Base-by-base conservation (phyloP, 2,329 filamentous ascomycete genomes). In the Pseudocercospora ulei region DNA sequence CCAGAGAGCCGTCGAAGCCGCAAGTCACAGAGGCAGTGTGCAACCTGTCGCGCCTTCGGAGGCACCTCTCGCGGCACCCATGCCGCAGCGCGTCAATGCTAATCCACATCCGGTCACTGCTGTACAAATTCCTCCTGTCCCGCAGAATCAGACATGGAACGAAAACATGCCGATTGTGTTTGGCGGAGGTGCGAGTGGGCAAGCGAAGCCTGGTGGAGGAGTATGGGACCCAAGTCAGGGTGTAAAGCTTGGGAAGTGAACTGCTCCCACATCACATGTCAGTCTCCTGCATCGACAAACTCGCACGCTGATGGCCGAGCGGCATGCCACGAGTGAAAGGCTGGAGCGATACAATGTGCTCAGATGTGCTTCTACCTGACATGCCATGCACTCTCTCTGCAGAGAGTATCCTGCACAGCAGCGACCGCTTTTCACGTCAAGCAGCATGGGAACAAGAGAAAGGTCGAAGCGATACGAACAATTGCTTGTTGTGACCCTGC, bases 211-310 rank as follows among this genome's bases (percentile, higher is more conserved):
- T 22, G 28, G 23, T 23, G 46, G 14, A 18, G 26, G 22, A 23
- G 45, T 41, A 9, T 56, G 54, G 55, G 55, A 57, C 46, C 49
- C 54, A 7, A 52, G 41, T 35, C 47, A 49, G 30, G 54, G 53
- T 3, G 35, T 58, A 24, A 46, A 50, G 13, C 56, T 58, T 35
- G 43, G 40, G 33, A 43, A 43, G 28, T 33, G 16, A 37, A 14
- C 25, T n/a, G n/a, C n/a, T 19, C 22, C 63, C 76, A 58, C 83
- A 80, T 52, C 80, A 71, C 27, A 78, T 67, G 61, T 80, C 67
- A 8, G 87, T 80, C 64, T 81, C 83, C 61, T 76, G 67, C 64
- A n/a, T n/a, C n/a, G n/a, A n/a, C n/a, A n/a, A n/a, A n/a, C n/a
- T n/a, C n/a, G n/a, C n/a, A n/a, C n/a, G n/a, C n/a, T n/a, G n/a